A percentile compares a stretch with the other conserved stretches of the same genome.
Conservation (phyloP, 2,329 filamentous ascomycete genomes). For the Phoma sp. region DNA sequence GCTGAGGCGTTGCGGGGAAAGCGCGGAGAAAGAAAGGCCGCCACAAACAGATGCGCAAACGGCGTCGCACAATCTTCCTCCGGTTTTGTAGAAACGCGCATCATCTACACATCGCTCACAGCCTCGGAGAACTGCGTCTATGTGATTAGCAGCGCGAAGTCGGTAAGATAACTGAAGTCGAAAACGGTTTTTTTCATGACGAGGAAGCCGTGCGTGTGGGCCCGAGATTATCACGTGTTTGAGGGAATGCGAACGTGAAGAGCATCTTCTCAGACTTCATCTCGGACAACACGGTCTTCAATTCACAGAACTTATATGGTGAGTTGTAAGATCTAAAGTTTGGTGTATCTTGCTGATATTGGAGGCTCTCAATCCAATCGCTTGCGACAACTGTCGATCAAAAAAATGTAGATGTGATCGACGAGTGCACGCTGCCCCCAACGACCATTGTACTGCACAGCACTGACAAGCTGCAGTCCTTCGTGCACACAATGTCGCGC, state of each 20-base stretch:
- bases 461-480: constrained; percentile 22
- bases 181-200: not conserved
- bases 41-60: not conserved
- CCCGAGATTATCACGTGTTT: not conserved
- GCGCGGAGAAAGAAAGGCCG: constrained; percentile 25
- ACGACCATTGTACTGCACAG: not conserved
- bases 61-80: constrained; percentile 10
- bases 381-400: constrained; percentile 35
- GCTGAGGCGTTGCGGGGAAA: constrained; percentile 20
- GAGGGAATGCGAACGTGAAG: not conserved
- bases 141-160: not conserved
- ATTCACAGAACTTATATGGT: not conserved
- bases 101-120: not conserved
- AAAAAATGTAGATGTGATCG: constrained; percentile 41
- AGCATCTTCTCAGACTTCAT: not conserved
- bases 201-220: not conserved
- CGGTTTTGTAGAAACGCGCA: constrained; percentile 9
- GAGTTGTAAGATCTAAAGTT: not conserved
- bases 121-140: not conserved
- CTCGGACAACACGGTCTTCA: not conserved
- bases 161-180: not conserved
- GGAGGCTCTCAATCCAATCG: constrained; percentile 29
- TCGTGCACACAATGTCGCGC: constrained; percentile 32
- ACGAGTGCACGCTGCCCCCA: constrained; percentile 22
- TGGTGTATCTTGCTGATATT: not conserved